A percentile compares a stretch with the other conserved stretches of the same genome.
Evolutionary conservation across 2,329 filamentous ascomycete genomes (phyloP).

Genomic region (Zymoseptoria passerinii): DNA sequence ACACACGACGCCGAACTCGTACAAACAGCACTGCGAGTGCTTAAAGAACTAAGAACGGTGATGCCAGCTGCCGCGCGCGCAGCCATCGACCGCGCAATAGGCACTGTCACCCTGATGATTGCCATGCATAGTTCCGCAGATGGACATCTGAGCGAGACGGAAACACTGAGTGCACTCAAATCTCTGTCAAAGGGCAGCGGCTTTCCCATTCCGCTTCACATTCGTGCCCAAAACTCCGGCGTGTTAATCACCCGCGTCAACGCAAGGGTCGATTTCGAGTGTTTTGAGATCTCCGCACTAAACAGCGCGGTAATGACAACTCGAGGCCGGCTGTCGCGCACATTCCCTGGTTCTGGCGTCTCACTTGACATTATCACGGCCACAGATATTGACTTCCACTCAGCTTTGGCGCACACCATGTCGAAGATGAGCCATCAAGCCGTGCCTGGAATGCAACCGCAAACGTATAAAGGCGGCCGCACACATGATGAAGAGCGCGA

Average conservation of each 20-base stretch:
- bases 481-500: slow-evolving; percentile 50
- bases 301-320: slow-evolving; percentile 47
- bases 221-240: slow-evolving; percentile 20
- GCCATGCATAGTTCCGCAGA: neutral
- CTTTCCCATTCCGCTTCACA: slow-evolving; percentile 2
- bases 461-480: slow-evolving; percentile 42
- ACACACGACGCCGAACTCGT: neutral
- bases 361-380: slow-evolving; percentile 14
- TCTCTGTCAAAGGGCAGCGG: neutral
- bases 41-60: neutral
- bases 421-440: slow-evolving; percentile 12
- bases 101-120: neutral
- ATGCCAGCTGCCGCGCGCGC: neutral
- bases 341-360: slow-evolving; percentile 52
- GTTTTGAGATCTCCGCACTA: slow-evolving; percentile 51
- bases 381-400: slow-evolving; percentile 25
- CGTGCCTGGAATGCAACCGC: slow-evolving; percentile 13
- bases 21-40: neutral
- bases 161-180: neutral
- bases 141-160: neutral
- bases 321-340: slow-evolving; percentile 47
- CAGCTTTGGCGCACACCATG: slow-evolving; percentile 12
- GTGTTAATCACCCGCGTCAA: slow-evolving; percentile 15
- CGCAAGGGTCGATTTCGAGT: slow-evolving; percentile 44
- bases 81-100: neutral